Evolutionary conservation across 495 filamentous ascomycete genomes (phyloP).

Genomic region (Platismatia glauca): DNA sequence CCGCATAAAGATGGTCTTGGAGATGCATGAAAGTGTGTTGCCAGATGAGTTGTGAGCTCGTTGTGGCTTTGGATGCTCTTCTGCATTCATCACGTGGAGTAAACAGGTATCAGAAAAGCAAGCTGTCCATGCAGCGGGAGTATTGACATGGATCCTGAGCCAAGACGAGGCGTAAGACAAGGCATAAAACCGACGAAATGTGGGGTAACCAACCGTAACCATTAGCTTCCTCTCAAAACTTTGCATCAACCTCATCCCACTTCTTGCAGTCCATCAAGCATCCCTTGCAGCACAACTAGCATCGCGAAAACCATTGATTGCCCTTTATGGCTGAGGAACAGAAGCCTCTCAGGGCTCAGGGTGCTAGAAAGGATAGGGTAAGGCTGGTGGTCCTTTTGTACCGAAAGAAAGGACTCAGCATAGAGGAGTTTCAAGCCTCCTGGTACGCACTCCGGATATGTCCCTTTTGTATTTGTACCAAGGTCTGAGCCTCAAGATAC

Average conservation of each 20-base stretch:
- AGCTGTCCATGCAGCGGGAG: background rate
- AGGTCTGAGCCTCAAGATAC: background rate
- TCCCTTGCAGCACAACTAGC: background rate
- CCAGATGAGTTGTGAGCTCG: background rate
- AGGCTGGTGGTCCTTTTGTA: conserved; percentile 14
- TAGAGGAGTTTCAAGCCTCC: conserved; percentile 18
- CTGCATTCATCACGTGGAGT: background rate
- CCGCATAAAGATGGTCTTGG: background rate
- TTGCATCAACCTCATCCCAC: background rate
- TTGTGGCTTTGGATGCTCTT: background rate
- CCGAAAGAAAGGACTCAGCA: conserved; percentile 19
- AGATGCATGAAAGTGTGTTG: background rate
- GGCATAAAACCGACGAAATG: background rate
- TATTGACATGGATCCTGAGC: background rate
- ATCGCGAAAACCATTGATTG: background rate
- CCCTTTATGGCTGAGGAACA: background rate
- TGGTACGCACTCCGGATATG: conserved; percentile 1
- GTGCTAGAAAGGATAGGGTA: conserved; percentile 9
- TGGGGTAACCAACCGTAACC: background rate
- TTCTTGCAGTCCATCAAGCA: background rate
- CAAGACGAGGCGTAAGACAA: background rate
- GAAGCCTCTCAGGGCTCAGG: background rate
- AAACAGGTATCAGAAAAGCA: background rate
- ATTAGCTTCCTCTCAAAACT: background rate
- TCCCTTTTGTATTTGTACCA: no score